These are phyloP conservation scores for Mucor mucedo DNA, from an alignment of 371 early-diverging fungal genomes.

Conservation along the genomic window DNA sequence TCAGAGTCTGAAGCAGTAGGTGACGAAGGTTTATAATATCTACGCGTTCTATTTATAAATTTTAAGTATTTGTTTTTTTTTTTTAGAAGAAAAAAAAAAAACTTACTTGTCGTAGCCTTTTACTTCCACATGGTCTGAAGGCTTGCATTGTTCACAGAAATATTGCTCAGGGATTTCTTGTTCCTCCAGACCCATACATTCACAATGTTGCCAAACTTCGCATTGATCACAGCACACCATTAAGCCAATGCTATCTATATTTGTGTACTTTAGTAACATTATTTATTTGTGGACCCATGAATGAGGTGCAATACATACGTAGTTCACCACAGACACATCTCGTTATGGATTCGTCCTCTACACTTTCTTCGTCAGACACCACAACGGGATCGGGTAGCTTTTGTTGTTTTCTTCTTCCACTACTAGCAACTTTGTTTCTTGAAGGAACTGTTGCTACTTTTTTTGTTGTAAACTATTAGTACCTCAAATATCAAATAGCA, in stretches of 20 bases:
- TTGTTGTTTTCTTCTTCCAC: conserved; percentile 23
- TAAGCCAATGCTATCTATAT: conserved; percentile 61
- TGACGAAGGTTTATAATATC: conserved; percentile 34
- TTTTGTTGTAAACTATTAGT: background rate
- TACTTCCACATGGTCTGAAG: conserved; percentile 28
- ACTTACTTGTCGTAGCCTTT: conserved; percentile 31
- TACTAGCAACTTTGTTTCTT: conserved; percentile 8
- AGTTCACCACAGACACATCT: conserved; percentile 78
- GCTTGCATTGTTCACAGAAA: conserved; percentile 82
- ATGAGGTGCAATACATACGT: conserved; percentile 46
- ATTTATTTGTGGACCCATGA: background rate
- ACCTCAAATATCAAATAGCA: too few relatives aligned
- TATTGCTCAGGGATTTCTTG: conserved; percentile 82
- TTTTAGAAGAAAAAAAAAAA: background rate
- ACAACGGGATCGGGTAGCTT: conserved; percentile 27
- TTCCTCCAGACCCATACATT: conserved; percentile 77
- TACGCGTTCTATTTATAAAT: conserved; percentile 27
- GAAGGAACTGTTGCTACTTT: conserved; percentile 7
- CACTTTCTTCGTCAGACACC: conserved; percentile 27
- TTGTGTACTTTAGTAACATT: background rate
- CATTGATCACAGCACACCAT: conserved; percentile 91
- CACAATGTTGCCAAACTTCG: conserved; percentile 88
- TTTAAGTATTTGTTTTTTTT: background rate
- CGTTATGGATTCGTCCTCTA: conserved; percentile 72
- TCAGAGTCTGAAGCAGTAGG: conserved; percentile 22